A percentile compares a stretch with the other conserved stretches of the same genome.
Conservation (phyloP, 306 rosid species). For the Quercus gilva region DNA sequence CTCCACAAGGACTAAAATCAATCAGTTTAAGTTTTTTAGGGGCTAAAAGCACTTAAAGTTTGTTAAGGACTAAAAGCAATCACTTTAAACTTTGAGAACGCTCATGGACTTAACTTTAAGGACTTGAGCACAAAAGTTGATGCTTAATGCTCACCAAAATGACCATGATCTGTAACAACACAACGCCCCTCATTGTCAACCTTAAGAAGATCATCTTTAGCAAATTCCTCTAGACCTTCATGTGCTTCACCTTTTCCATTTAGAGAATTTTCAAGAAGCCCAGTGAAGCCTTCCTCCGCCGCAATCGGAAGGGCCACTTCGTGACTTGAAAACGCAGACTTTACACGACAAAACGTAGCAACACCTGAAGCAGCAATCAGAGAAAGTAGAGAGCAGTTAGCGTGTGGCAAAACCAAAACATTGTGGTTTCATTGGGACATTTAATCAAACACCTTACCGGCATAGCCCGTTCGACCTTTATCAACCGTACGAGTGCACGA, state of each 20-base stretch:
- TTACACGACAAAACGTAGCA: slow-evolving; percentile 87
- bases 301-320: slow-evolving; percentile 71
- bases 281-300: slow-evolving; percentile 89
- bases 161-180: slow-evolving; percentile 77
- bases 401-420: not conserved
- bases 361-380: slow-evolving; percentile 49
- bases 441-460: slow-evolving; percentile 53
- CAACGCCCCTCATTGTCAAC: slow-evolving; percentile 90
- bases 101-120: too few relatives aligned
- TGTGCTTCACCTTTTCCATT: slow-evolving; percentile 35
- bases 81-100: too few relatives aligned
- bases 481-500: slow-evolving; percentile 77
- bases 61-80: too few relatives aligned
- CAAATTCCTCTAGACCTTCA: slow-evolving; percentile 55
- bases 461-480: slow-evolving; percentile 74
- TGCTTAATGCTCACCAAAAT: slow-evolving; percentile 55
- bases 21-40: too few relatives aligned
- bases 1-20: too few relatives aligned
- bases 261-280: slow-evolving; percentile 44
- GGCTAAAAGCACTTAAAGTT: too few relatives aligned
- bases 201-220: slow-evolving; percentile 62
- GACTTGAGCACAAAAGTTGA: not conserved
- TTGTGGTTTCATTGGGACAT: slow-evolving; percentile 10
- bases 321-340: slow-evolving; percentile 68
- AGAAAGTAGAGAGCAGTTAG: not conserved